Percentiles rank a stretch among this genome's conserved stretches.
Evolutionary conservation across 805 yeast species (phyloP).

Genomic region (Ogataea philodendri): DNA sequence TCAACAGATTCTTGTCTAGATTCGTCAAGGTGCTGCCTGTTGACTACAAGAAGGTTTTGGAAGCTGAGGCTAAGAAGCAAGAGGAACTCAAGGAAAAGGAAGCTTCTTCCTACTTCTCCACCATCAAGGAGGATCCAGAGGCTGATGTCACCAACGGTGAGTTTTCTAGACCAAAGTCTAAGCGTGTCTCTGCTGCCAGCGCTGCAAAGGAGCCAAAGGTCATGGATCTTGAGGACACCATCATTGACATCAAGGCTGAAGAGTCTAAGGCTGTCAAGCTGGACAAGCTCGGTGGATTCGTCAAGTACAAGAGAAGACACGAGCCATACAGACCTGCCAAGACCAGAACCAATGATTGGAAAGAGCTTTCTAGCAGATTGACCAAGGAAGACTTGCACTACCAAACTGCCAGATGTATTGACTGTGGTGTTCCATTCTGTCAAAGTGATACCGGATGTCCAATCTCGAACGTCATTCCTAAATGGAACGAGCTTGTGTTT

Average conservation of each 20-base stretch:
- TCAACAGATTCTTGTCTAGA: constrained; percentile 82
- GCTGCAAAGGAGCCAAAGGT: constrained; percentile 71
- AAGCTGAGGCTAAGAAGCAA: constrained; percentile 63
- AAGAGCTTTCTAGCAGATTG: constrained; percentile 78
- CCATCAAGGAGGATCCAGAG: constrained; percentile 78
- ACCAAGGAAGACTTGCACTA: constrained; percentile 80
- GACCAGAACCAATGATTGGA: constrained; percentile 85
- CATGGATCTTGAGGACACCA: constrained; percentile 85
- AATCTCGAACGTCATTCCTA: constrained; percentile 93
- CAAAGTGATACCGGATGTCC: constrained; percentile 98
- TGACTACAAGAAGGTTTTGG: constrained; percentile 88
- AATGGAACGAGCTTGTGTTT: constrained; percentile 96
- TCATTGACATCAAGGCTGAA: constrained; percentile 65
- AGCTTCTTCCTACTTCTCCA: constrained; percentile 61
- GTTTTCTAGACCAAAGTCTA: constrained; percentile 55
- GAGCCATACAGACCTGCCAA: constrained; percentile 81
- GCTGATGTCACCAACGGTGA: constrained; percentile 90
- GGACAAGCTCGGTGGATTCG: constrained; percentile 86
- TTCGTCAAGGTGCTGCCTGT: constrained; percentile 91
- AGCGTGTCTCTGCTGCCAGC: constrained; percentile 25
- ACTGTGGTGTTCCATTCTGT: constrained; percentile 99
- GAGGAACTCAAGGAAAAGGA: constrained; percentile 67
- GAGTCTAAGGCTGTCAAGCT: constrained; percentile 61
- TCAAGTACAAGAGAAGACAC: constrained; percentile 86
- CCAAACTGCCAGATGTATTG: constrained; percentile 99